These are phyloP conservation scores for Neurospora intermedia DNA, from an alignment of 495 filamentous ascomycete species.

Conservation along the genomic window DNA sequence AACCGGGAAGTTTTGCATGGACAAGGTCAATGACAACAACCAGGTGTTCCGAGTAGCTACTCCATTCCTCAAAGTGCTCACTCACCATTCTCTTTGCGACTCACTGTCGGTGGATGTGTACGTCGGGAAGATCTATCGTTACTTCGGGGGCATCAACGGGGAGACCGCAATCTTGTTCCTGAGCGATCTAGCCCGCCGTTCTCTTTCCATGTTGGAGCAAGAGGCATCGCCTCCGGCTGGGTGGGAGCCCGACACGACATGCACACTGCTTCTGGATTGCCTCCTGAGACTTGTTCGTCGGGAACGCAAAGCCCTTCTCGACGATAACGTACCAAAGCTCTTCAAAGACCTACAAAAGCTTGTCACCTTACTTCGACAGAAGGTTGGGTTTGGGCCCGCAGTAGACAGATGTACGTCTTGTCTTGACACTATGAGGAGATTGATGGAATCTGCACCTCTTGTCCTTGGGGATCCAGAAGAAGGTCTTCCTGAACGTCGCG, in stretches of 20 bases:
- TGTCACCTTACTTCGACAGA: neutral
- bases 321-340: neutral
- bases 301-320: neutral
- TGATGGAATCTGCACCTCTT: neutral
- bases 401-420: neutral
- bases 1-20: neutral
- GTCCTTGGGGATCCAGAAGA: neutral
- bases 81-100: neutral
- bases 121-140: neutral
- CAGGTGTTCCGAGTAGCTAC: neutral
- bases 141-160: neutral
- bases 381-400: too few species aligned
- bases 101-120: neutral
- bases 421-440: neutral
- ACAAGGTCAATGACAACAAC: neutral
- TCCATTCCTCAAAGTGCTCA: neutral
- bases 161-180: neutral
- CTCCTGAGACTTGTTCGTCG: neutral
- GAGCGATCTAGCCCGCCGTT: neutral
- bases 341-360: neutral
- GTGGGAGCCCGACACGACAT: neutral
- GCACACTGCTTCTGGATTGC: neutral
- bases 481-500: neutral
- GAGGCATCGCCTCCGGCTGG: neutral
- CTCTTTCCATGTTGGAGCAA: neutral